Evolutionary conservation across 2,329 filamentous ascomycete species (phyloP), one percentile per base, ranked within the genome.

Genomic region (Lasiodiplodia gonubiensis): DNA sequence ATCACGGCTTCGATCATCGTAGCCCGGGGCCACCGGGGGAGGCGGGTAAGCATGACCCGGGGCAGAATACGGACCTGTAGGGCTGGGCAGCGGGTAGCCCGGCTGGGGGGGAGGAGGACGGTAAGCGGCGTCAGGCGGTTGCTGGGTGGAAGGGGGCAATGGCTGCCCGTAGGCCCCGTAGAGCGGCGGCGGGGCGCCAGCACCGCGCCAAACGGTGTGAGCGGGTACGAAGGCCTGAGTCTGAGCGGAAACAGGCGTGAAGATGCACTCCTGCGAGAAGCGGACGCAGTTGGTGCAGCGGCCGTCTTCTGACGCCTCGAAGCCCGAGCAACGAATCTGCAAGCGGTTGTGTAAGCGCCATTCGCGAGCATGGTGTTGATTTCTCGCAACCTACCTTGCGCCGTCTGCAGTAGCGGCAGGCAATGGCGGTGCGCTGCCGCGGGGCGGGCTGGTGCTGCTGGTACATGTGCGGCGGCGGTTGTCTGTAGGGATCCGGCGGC

Each of bases 241-340:
- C 79, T 92, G 89, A 12, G 89, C 90, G 3, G 89, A 91, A 27
- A 92, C 90, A 2, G 90, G 90, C 1, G 89, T 92, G 78, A 92
- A 92, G 78, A 92, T 88, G 79, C 90, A 92, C 75, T 91, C 89
- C 78, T 92, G 90, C 71, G 90, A 89, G 80, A 92, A 92, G 57
- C 90, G 84, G 70, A 89, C 84, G 75, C 90, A 92, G 77, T 92
- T 92, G 74, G 85, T 87, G 82, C 90, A 92, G 69, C 89, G 87
- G 68, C 90, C 90, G 77, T 92, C 88, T 48, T 89, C 86, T 48
- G 89, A 90, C 67, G 86, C 86, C 73, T 92, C 90, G 75, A 92
- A 92, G 33, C 90, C 90, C 4, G 90, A 92, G 82, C 90, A 92
- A 68, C 90, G 88, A 77, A 92, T 92, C 90, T 92, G 77, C 27